phyloP scores from a whole-genome alignment of 257 asterid species.

The Henckelia pumila region DNA sequence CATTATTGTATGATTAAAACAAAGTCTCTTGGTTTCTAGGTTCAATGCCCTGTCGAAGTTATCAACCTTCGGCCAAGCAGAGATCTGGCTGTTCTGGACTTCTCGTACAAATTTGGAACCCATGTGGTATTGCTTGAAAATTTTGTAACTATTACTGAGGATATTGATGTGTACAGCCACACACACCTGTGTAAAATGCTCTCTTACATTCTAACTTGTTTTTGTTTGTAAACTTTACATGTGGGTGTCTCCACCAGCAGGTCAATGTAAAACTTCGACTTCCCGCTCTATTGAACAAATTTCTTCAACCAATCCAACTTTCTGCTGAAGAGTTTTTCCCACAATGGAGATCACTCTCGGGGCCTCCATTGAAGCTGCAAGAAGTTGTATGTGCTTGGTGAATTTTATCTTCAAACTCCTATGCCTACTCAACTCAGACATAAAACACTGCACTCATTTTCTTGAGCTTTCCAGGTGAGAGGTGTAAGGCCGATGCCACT shows the following conservation, averaged over 20 bases:
- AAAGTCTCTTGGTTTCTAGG: constrained; percentile 41
- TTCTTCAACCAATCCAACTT: constrained; percentile 70
- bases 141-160: not conserved
- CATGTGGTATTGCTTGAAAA: constrained; percentile 49
- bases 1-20: constrained; percentile 4
- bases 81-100: constrained; percentile 89
- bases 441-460: constrained; percentile 27
- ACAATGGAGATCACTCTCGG: constrained; percentile 96
- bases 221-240: constrained; percentile 28
- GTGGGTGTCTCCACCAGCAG: constrained; percentile 38
- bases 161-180: not conserved
- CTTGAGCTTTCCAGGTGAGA: constrained; percentile 64
- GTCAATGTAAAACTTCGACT: constrained; percentile 87
- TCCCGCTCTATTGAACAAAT: constrained; percentile 84
- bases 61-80: constrained; percentile 86
- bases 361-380: constrained; percentile 93
- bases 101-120: constrained; percentile 71
- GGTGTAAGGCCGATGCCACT: constrained; percentile 83
- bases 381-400: constrained; percentile 70
- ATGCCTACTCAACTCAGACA: constrained; percentile 1
- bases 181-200: not conserved
- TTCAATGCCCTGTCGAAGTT: constrained; percentile 91
- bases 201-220: not conserved
- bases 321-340: constrained; percentile 90
- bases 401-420: constrained; percentile 9